These are phyloP conservation scores for Globisporangium spiculum DNA, from an alignment of 352 stramenopile species.

Conservation along the genomic window DNA sequence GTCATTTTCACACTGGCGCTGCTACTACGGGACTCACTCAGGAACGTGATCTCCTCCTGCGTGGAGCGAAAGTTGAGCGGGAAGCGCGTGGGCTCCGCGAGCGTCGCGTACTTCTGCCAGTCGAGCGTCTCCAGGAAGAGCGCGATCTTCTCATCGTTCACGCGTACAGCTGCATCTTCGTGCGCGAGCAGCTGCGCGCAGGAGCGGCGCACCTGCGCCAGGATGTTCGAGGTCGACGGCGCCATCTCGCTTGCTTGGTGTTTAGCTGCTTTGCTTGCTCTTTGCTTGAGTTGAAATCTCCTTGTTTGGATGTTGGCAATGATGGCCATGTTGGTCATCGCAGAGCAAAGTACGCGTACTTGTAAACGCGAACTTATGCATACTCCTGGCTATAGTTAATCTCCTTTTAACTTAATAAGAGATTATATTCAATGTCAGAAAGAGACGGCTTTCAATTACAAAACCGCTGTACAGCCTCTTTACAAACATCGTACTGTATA, in stretches of 20 bases:
- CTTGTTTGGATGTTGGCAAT: conserved; percentile 7
- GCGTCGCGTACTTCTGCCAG: conserved; percentile 42
- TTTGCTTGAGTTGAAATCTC: neutral
- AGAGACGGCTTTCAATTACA: too few species aligned
- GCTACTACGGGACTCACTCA: conserved; percentile 34
- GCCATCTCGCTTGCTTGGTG: conserved; percentile 24
- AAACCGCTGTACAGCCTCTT: neutral
- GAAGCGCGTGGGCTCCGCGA: conserved; percentile 53
- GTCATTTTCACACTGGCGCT: neutral
- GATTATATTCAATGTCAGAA: too few species aligned
- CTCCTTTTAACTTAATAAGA: too few species aligned
- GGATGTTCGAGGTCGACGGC: conserved; percentile 15
- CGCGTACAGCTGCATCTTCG: conserved; percentile 38
- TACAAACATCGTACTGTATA: neutral
- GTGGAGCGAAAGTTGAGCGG: conserved; percentile 73
- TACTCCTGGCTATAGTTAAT: neutral
- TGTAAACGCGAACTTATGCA: neutral
- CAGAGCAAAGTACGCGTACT: neutral
- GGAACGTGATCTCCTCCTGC: conserved; percentile 76
- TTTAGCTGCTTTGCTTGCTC: neutral
- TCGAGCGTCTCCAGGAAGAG: conserved; percentile 55
- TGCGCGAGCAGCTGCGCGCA: conserved; percentile 49
- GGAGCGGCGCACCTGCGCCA: conserved; percentile 50
- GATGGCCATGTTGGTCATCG: neutral
- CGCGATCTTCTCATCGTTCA: conserved; percentile 47